A percentile compares a stretch with the other conserved stretches of the same genome.
Conservation (phyloP, 805 yeast species). For the Sugiyamaella qingdaonensis region DNA sequence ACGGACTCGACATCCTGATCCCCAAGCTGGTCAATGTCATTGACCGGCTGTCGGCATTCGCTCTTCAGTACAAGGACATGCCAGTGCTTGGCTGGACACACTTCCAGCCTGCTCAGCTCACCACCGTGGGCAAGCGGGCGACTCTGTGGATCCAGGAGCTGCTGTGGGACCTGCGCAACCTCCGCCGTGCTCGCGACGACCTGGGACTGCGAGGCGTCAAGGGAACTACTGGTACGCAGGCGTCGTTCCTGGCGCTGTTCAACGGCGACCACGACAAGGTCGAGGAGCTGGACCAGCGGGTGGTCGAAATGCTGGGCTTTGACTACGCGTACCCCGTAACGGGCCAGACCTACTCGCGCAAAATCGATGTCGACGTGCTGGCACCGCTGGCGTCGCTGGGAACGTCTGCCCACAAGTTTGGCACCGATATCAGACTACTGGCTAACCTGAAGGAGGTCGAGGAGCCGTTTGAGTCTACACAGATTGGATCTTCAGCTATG, state of each 20-base stretch:
- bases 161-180: conserved; percentile 95
- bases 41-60: conserved; percentile 82
- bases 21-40: conserved; percentile 96
- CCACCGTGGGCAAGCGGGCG: conserved; percentile 97
- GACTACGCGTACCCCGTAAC: conserved; percentile 95
- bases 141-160: conserved; percentile 97
- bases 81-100: conserved; percentile 99
- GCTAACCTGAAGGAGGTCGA: conserved; percentile 97
- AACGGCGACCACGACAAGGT: conserved; percentile 97
- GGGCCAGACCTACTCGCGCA: conserved; percentile 98
- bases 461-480: conserved; percentile 98
- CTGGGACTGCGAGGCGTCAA: conserved; percentile 96
- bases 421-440: conserved; percentile 90
- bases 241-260: conserved; percentile 88
- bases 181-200: conserved; percentile 94
- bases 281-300: conserved; percentile 85
- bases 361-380: conserved; percentile 91
- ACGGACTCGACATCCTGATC: conserved; percentile 88
- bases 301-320: conserved; percentile 88
- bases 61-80: conserved; percentile 85
- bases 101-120: conserved; percentile 98
- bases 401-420: conserved; percentile 95
- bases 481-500: conserved; percentile 98
- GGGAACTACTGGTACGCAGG: conserved; percentile 99
- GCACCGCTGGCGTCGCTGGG: conserved; percentile 93